A percentile compares a stretch with the other conserved stretches of the same genome.
phyloP scores from a whole-genome alignment of 2,329 filamentous ascomycete genomes.

The Monilinia polystroma region DNA sequence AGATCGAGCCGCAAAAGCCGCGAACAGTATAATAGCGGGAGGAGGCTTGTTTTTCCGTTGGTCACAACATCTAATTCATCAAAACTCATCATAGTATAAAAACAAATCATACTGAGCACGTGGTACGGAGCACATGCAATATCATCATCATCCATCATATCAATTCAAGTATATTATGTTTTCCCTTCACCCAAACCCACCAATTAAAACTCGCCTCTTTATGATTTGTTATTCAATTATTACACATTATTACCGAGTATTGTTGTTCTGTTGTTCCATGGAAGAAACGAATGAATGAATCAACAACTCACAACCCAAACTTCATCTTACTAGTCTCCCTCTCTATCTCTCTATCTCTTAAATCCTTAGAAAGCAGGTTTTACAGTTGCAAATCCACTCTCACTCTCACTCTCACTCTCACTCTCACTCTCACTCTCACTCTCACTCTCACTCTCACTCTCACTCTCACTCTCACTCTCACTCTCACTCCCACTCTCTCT shows the following conservation, averaged over 20 bases:
- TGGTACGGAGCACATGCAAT: too few relatives aligned
- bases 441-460: neutral
- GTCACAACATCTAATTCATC: too few relatives aligned
- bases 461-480: neutral
- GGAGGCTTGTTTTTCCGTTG: neutral
- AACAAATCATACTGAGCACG: neutral
- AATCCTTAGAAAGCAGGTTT: too few relatives aligned
- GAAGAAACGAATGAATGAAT: too few relatives aligned
- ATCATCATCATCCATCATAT: neutral
- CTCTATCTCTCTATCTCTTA: neutral
- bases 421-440: neutral
- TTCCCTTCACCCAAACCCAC: too few relatives aligned
- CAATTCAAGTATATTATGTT: neutral
- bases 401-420: neutral
- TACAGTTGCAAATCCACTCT: neutral
- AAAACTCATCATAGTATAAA: neutral
- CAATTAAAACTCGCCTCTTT: neutral
- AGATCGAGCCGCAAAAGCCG: conserved; percentile 16
- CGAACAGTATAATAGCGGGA: neutral
- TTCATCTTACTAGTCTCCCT: neutral
- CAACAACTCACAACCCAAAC: neutral
- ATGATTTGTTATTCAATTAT: neutral
- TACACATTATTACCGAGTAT: neutral
- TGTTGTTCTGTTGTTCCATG: too few relatives aligned
- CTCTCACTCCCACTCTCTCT: neutral